Evolutionary conservation across 352 stramenopile genomes (phyloP), one percentile per base, ranked within the genome.

Genomic region (Globisporangium nagaii): DNA sequence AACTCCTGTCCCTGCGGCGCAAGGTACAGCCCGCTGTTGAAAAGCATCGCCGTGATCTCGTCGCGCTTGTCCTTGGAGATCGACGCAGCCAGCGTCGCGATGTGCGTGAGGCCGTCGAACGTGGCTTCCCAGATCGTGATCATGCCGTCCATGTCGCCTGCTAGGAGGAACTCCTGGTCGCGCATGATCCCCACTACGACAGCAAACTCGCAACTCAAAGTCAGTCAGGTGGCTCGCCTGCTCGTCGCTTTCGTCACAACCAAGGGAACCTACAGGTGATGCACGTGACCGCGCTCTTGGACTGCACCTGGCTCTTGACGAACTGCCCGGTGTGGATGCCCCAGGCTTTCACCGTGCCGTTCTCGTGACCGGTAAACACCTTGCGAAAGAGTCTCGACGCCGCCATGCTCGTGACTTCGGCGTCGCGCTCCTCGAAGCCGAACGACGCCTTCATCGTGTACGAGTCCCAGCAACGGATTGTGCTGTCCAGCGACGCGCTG

Each of bases 401-500:
- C 4, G 69, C 34, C 55, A 89, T 82, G 37, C 69, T 78, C 19
- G 78, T 86, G 27, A 92, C 69, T 50, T 92, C 79, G 0, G 72
- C 77, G 4, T 71, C 44, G n/a, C 66, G 67, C 56, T 90, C 81
- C 52, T 88, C 73, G 56, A 90, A 92, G 17, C 71, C 63, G 44
- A 76, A 88, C 5, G 75, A 63, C 3, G 65, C 54, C 31, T 83
- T 79, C 63, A 86, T 79, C 27, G 87, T 75, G 53, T 85, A 85
- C 36, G 73, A 68, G 34, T 88, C 79, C 81, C 81, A 92, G 53
- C 81, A 92, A 1, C 81, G 72, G 19, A 92, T 68, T n/a, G 76
- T 77, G 19, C 76, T 81, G 44, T 92, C 81, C 19, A 87, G 51
- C 19, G 79, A 88, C 30, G 73, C 73, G 49, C 75, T 88, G 44